Percentiles rank a stretch among this genome's conserved stretches.
These are phyloP conservation scores for Naganishia friedmannii DNA, from an alignment of 768 basidiomycete genomes.

Conservation along the genomic window DNA sequence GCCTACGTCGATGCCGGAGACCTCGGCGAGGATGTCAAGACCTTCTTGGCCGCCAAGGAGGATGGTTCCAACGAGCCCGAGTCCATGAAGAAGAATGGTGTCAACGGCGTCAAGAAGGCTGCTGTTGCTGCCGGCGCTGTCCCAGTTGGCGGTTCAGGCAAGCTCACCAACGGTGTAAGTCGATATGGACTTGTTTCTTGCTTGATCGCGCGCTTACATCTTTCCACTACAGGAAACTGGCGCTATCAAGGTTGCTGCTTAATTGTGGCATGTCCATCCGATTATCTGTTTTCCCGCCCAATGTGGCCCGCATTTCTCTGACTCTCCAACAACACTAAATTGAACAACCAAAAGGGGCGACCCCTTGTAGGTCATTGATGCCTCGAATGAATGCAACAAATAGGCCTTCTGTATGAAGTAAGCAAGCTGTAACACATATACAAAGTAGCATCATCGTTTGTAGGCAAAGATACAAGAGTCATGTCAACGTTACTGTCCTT, in stretches of 20 bases:
- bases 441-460: neutral
- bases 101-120: conserved; percentile 37
- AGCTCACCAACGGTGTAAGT: conserved; percentile 37
- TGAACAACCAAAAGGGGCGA: conserved; percentile 20
- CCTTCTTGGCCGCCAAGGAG: conserved; percentile 33
- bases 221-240: neutral
- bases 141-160: conserved; percentile 39
- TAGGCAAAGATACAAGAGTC: neutral
- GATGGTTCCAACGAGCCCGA: conserved; percentile 37
- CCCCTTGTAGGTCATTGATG: neutral
- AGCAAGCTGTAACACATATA: neutral
- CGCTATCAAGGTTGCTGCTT: conserved; percentile 19
- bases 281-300: neutral
- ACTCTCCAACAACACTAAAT: neutral
- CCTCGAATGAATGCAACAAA: neutral
- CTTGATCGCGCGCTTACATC: neutral
- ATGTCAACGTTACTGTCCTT: neutral
- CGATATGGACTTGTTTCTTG: neutral
- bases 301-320: neutral
- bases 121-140: conserved; percentile 43
- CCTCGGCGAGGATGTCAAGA: conserved; percentile 49
- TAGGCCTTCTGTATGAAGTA: neutral
- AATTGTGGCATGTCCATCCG: neutral
- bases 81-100: conserved; percentile 40
- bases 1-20: conserved; percentile 53